Evolutionary conservation across 1,284 basidiomycete species (phyloP).

Genomic region (Caloboletus firmus): DNA sequence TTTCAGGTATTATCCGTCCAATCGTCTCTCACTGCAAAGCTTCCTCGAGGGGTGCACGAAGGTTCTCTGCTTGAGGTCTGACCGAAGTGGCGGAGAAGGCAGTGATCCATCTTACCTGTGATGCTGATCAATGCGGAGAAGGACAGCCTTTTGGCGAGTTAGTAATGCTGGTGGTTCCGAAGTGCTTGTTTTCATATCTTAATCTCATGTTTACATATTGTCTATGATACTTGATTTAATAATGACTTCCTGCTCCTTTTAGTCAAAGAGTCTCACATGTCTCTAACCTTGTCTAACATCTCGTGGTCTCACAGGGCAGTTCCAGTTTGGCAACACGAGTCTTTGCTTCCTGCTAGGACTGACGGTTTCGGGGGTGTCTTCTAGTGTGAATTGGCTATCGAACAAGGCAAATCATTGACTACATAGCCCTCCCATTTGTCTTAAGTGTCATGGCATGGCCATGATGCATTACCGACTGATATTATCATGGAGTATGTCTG

Average conservation of each 20-base stretch:
- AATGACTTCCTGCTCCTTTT: not conserved
- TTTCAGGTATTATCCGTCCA: not conserved
- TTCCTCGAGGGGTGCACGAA: not conserved
- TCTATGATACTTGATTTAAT: slow-evolving; percentile 7
- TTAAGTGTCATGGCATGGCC: no score
- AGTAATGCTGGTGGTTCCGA: no score
- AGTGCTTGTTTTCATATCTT: not conserved
- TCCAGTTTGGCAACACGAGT: no score
- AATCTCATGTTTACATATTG: not conserved
- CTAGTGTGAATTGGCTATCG: not conserved
- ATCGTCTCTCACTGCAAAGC: not conserved
- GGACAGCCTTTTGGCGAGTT: not conserved
- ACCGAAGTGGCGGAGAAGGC: not conserved
- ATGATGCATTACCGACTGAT: no score
- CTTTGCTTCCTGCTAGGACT: not conserved
- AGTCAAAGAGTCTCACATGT: not conserved
- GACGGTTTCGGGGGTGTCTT: not conserved
- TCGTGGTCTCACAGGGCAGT: no score
- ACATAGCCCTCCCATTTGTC: not conserved
- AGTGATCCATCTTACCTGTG: not conserved
- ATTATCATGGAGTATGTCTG: no score
- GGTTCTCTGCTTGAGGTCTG: not conserved
- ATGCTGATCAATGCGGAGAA: not conserved
- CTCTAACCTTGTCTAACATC: no score
- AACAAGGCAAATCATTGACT: not conserved